These are phyloP conservation scores for Nicotiana otophora DNA, from an alignment of 257 asterid genomes.

Conservation along the genomic window DNA sequence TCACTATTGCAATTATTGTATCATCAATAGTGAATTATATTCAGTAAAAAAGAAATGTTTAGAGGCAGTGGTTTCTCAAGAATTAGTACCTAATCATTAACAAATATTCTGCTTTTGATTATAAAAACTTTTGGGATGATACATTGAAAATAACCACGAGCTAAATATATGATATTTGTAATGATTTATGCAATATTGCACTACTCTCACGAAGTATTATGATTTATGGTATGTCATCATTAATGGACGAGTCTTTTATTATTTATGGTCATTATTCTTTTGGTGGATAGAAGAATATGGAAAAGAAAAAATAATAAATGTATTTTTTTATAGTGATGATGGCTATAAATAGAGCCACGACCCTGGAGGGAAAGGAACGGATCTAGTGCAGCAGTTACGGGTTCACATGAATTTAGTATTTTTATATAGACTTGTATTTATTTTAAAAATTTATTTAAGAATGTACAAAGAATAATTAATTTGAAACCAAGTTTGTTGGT, in stretches of 20 bases:
- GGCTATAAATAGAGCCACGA: no score
- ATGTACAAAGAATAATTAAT: no score
- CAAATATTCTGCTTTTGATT: neutral
- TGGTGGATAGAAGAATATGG: neutral
- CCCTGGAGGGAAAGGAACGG: no score
- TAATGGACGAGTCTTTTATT: neutral
- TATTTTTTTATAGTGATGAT: no score
- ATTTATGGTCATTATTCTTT: neutral
- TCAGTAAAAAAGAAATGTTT: neutral
- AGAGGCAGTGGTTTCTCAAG: neutral
- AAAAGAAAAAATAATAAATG: no score
- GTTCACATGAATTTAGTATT: no score
- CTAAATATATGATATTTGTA: neutral
- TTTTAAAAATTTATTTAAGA: no score
- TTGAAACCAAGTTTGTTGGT: no score
- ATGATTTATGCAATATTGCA: neutral
- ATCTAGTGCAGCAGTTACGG: no score
- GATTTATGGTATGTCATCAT: no score
- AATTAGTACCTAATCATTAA: neutral
- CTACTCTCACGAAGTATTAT: neutral
- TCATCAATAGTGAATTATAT: neutral
- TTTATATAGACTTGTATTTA: fast-evolving
- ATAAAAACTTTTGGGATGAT: neutral
- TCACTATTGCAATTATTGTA: neutral
- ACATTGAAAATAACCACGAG: neutral